Evolutionary conservation across 352 stramenopile genomes (phyloP).

Genomic region (Aphanomyces astaci): DNA sequence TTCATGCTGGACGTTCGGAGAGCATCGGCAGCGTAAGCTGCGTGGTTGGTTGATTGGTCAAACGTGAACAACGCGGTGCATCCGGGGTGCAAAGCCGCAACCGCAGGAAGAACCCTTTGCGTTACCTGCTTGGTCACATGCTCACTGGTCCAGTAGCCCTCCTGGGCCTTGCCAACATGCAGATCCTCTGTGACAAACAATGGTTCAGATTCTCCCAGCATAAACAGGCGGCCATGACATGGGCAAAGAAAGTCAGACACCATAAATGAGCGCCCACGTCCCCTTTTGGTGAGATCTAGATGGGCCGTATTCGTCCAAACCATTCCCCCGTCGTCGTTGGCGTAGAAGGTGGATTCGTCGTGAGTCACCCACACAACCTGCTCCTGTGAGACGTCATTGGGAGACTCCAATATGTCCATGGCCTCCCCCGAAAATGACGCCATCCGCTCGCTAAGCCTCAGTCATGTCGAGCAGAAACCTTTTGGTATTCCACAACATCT

Average conservation of each 20-base stretch:
- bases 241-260: constrained; percentile 3
- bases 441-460: neutral
- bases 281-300: neutral
- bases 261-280: no score
- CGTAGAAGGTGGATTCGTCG: no score
- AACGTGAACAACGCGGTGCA: no score
- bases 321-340: neutral
- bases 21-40: neutral
- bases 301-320: neutral
- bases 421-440: neutral
- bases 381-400: neutral
- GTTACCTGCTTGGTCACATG: neutral
- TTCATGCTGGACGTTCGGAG: neutral
- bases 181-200: neutral
- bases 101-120: neutral
- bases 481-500: neutral
- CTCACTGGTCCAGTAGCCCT: constrained; percentile 1
- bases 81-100: neutral
- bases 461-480: neutral
- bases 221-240: neutral
- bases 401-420: neutral
- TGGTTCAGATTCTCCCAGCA: neutral
- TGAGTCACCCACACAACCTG: neutral
- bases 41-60: no score
- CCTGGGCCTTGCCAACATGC: no score